A percentile compares a stretch with the other conserved stretches of the same genome.
These are phyloP conservation scores for Fraxinus excelsior DNA, from an alignment of 257 asterid species.

Conservation along the genomic window DNA sequence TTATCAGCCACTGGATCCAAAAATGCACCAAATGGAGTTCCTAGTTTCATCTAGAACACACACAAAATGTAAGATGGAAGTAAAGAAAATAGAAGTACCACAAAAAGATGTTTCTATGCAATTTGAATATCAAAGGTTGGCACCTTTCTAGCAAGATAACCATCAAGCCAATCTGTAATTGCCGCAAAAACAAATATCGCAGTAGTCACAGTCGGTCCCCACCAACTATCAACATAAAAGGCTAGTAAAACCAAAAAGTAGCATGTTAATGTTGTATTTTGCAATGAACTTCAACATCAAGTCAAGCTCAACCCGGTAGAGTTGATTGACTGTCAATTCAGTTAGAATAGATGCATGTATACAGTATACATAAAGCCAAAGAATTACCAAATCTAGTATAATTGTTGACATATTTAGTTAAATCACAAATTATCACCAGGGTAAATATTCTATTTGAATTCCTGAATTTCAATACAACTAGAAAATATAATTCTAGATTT, in stretches of 20 bases:
- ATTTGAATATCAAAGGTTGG: constrained; percentile 20
- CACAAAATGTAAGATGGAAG: constrained; percentile 19
- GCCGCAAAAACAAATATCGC: constrained; percentile 86
- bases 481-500: not conserved
- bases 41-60: constrained; percentile 80
- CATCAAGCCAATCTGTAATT: constrained; percentile 98
- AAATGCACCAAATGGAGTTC: constrained; percentile 94
- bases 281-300: not conserved
- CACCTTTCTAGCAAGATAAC: constrained; percentile 96
- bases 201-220: constrained; percentile 91
- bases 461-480: not conserved
- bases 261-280: constrained; percentile 20
- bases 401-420: not conserved
- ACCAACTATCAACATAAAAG: constrained; percentile 82
- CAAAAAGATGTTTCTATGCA: constrained; percentile 13
- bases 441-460: not conserved
- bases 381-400: not conserved
- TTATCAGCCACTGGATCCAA: constrained; percentile 99
- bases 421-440: not conserved
- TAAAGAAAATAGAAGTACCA: constrained; percentile 14
- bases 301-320: not conserved
- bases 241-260: constrained; percentile 45
- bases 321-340: not conserved
- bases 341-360: not conserved
- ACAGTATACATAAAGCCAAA: not conserved